phyloP scores from a whole-genome alignment of 331 rosid genomes.

The Pyracantha coccinea region DNA sequence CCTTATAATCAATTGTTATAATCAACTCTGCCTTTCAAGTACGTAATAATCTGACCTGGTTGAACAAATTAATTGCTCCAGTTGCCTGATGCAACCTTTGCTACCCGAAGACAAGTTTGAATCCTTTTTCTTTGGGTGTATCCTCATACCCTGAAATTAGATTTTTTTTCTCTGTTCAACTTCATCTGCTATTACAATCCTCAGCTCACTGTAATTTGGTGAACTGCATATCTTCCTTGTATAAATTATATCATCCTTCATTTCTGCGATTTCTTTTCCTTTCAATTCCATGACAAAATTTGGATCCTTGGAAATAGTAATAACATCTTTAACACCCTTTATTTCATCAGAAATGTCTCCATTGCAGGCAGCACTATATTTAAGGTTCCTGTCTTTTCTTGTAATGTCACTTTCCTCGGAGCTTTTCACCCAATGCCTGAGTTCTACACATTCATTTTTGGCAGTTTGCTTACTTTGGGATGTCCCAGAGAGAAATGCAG shows the following conservation, averaged over 20 bases:
- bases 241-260: conserved; percentile 54
- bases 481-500: conserved; percentile 83
- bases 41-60: conserved; percentile 46
- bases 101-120: conserved; percentile 60
- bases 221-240: conserved; percentile 57
- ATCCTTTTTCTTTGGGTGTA: conserved; percentile 70
- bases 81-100: conserved; percentile 55
- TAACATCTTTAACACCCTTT: conserved; percentile 32
- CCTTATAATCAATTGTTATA: background rate
- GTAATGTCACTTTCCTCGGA: conserved; percentile 24
- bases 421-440: conserved; percentile 23
- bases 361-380: conserved; percentile 28
- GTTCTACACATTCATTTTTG: conserved; percentile 33
- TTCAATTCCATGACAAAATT: conserved; percentile 35
- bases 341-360: conserved; percentile 27
- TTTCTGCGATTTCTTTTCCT: conserved; percentile 27
- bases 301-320: conserved; percentile 21
- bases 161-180: conserved; percentile 36
- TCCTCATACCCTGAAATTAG: conserved; percentile 23
- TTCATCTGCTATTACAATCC: conserved; percentile 57
- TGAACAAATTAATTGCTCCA: conserved; percentile 41
- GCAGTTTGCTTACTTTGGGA: conserved; percentile 25
- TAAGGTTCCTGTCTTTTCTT: conserved; percentile 29
- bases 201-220: conserved; percentile 52
- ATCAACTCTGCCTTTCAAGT: conserved; percentile 6